A percentile compares a stretch with the other conserved stretches of the same genome.
phyloP scores from a whole-genome alignment of 129 eudicot species.

The Flaveria sonorensis region DNA sequence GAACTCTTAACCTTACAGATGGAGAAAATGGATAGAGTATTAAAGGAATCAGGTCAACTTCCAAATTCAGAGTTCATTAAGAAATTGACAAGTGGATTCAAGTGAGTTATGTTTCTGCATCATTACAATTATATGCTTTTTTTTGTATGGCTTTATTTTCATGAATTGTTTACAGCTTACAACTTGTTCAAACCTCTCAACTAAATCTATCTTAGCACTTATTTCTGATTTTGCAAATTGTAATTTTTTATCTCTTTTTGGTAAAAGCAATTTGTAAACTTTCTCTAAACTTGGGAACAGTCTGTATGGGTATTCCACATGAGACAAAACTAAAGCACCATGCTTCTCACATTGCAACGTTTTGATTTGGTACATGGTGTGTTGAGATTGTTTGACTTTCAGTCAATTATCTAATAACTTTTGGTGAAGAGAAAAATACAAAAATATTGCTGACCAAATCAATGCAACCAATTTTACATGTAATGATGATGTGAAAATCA shows the following conservation, averaged over 20 bases:
- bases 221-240: neutral
- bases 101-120: conserved; percentile 48
- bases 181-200: neutral
- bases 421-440: no score
- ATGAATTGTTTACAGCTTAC: conserved; percentile 1
- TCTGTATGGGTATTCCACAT: neutral
- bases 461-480: no score
- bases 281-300: neutral
- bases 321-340: neutral
- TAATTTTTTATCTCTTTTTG: no score
- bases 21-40: conserved; percentile 69
- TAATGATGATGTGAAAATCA: neutral
- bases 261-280: neutral
- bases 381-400: no score
- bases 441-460: no score
- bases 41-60: conserved; percentile 43
- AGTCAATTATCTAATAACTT: no score
- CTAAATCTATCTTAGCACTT: neutral
- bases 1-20: conserved; percentile 43
- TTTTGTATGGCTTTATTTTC: neutral
- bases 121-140: conserved; percentile 3
- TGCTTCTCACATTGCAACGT: neutral
- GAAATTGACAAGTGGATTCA: conserved; percentile 57
- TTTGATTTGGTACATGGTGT: neutral
- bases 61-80: conserved; percentile 42